Percentiles rank a stretch among this genome's conserved stretches.
Conservation (phyloP, 2,329 filamentous ascomycete genomes). For the Diaporthe citri region DNA sequence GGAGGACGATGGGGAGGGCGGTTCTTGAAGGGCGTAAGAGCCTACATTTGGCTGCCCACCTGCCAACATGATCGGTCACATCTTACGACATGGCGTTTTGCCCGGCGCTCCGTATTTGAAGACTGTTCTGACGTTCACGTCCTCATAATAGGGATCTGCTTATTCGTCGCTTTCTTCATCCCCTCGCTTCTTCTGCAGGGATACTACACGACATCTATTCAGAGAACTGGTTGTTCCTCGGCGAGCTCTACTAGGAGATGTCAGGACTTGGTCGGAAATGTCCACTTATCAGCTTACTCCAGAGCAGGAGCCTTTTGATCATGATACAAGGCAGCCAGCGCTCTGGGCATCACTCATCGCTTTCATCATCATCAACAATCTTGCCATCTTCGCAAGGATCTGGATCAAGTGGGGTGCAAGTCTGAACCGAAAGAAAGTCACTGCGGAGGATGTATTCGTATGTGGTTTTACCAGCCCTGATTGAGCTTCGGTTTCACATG, state of each 20-base stretch:
- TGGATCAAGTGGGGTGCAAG: conserved; percentile 7
- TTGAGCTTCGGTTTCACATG: background rate
- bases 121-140: background rate
- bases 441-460: conserved; percentile 18
- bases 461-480: background rate
- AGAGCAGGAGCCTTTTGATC: background rate
- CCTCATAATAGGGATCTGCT: background rate
- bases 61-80: background rate
- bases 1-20: background rate
- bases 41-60: background rate
- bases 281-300: background rate
- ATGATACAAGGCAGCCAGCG: conserved; percentile 3
- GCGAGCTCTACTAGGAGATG: background rate
- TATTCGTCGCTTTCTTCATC: background rate
- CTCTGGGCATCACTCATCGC: conserved; percentile 5
- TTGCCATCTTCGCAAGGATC: conserved; percentile 13
- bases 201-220: background rate
- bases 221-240: background rate
- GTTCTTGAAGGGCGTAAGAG: background rate
- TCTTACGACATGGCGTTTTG: background rate
- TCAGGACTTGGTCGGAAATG: background rate
- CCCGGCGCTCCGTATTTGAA: background rate
- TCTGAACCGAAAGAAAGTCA: background rate
- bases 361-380: conserved; percentile 2
- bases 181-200: background rate